Evolutionary conservation across 2,329 filamentous ascomycete species (phyloP), one percentile per base, ranked within the genome.

Genomic region (Emmonsia crescens): DNA sequence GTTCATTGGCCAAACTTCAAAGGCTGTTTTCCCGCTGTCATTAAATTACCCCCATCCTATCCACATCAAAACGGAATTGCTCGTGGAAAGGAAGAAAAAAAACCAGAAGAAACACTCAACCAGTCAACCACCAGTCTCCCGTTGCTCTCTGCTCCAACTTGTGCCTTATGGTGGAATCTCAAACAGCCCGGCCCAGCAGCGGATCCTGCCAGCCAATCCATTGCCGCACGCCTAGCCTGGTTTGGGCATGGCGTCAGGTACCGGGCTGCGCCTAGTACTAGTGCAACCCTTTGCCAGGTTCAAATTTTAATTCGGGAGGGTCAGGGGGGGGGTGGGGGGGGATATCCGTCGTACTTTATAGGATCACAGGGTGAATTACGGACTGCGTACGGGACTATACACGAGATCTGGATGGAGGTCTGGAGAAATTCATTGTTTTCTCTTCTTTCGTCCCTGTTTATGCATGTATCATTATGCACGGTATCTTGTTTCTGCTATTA

Each of bases 201-300:
- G 29, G 19, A 29, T 31, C 36, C 44, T 21, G 44, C 27, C 57
- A 59, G 57, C 57, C 57, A 59, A 48, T 59, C 57, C 44, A 14
- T 3, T 12, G 57, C 56, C 31, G 10, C 27, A 44, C 44, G 4
- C 3, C 46, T 51, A 38, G 57, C 16, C 57, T 38, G 57, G 2
- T 57, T 57, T 8, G 27, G 42, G 57, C 29, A 33, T 33, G 33
- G 57, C 46, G 42, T 19, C 57, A 59, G 57, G 57, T 59, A 59
- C 57, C 57, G 6, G 42, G 19, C 9, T 44, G 42, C n/a, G n/a
- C n/a, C n/a, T n/a, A n/a, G 42, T 9, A 6, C 42, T 44, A 21
- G 21, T 19, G 49, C 29, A 52, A 33, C 27, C 21, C 24, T 51
- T 21, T 6, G 42, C 42, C 21, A 51, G 12, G 12, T 29, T 29